Conservation (phyloP, 257 asterid genomes). For the Scutellaria galericulata region DNA sequence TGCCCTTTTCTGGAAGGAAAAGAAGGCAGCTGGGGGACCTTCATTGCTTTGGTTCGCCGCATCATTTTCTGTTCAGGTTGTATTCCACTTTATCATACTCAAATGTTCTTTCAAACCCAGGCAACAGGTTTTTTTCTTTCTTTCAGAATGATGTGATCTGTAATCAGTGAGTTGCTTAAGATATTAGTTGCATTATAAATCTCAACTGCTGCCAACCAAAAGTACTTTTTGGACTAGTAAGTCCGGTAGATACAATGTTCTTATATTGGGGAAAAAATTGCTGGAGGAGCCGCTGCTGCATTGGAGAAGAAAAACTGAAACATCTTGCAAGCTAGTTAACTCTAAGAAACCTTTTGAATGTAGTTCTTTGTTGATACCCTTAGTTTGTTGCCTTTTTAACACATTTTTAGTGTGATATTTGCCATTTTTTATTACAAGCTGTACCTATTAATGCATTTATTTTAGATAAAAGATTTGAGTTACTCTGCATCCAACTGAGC, state of each 20-base stretch:
- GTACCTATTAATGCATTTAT: constrained; percentile 13
- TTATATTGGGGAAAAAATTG: constrained; percentile 2
- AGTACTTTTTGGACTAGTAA: neutral
- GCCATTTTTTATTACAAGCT: constrained; percentile 14
- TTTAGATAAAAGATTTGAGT: neutral
- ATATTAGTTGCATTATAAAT: neutral
- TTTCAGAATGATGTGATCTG: constrained; percentile 21
- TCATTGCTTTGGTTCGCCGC: constrained; percentile 80
- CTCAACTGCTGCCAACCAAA: constrained; percentile 20
- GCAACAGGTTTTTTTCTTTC: constrained; percentile 4
- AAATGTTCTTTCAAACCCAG: constrained; percentile 26
- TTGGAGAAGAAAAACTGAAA: constrained; percentile 7
- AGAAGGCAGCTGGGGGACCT: constrained; percentile 76
- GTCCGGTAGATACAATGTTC: neutral
- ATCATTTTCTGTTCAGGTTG: constrained; percentile 74
- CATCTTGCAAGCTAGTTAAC: constrained; percentile 4
- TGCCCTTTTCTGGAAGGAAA: constrained; percentile 68
- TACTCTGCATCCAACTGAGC: constrained; percentile 21
- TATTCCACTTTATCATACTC: constrained; percentile 33
- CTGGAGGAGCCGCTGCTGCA: constrained; percentile 6
- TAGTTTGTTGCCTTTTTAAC: neutral
- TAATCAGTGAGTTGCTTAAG: constrained; percentile 25
- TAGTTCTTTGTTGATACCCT: constrained; percentile 16
- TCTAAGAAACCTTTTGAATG: neutral
- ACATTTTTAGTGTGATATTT: neutral